Conservation (phyloP, 2,329 filamentous ascomycete genomes). For the Trichoderma aggressivum region DNA sequence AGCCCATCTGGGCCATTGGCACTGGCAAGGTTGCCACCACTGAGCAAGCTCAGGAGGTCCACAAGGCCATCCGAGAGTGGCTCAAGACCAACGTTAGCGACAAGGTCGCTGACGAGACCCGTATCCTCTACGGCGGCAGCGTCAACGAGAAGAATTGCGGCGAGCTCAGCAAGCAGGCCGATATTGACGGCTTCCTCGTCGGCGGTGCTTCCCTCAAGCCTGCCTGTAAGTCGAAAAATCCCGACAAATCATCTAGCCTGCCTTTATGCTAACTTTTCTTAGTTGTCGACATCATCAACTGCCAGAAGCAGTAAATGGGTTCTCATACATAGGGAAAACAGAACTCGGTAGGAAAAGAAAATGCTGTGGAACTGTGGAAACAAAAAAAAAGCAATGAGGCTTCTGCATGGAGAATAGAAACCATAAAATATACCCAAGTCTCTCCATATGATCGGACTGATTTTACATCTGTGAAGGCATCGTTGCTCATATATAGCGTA, state of each 20-base stretch:
- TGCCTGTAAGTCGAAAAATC: conserved; percentile 62
- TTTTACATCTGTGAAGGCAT: neutral
- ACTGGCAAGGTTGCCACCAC: conserved; percentile 91
- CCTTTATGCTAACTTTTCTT: neutral
- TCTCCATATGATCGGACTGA: neutral
- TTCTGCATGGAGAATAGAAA: neutral
- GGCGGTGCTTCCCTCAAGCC: conserved; percentile 96
- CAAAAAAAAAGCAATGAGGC: neutral
- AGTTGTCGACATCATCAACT: conserved; percentile 61
- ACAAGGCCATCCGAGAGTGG: conserved; percentile 88
- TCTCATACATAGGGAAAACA: neutral
- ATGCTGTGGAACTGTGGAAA: neutral
- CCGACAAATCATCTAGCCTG: neutral
- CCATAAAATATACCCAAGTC: neutral
- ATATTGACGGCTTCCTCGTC: conserved; percentile 98
- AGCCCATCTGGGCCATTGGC: conserved; percentile 95
- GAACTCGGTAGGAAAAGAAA: neutral
- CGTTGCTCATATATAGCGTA: conserved; percentile 9
- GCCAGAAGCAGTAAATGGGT: conserved; percentile 42
- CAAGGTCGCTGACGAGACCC: conserved; percentile 75
- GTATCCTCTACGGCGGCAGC: conserved; percentile 94
- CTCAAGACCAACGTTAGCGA: conserved; percentile 69
- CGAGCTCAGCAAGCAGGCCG: conserved; percentile 84
- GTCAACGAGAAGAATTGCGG: conserved; percentile 98
- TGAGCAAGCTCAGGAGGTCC: conserved; percentile 89